These are phyloP conservation scores for Ceratocystis eucalypticola DNA, from an alignment of 2,329 filamentous ascomycete genomes.

Conservation along the genomic window DNA sequence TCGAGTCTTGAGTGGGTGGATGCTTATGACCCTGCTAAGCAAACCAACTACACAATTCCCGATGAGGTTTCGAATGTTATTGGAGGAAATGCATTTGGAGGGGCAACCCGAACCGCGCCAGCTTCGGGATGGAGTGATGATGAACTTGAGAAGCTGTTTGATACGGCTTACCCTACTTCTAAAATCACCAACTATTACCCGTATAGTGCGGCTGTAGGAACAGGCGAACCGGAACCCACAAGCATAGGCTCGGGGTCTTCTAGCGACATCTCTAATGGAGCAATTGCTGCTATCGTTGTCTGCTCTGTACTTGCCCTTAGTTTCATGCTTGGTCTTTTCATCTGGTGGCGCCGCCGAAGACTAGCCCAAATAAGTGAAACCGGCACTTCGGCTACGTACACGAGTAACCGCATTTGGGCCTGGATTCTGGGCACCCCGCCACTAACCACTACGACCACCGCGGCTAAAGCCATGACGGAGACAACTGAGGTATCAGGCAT, in stretches of 20 bases:
- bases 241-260: neutral
- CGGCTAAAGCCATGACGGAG: conserved; percentile 33
- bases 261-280: conserved; percentile 7
- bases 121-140: conserved; percentile 40
- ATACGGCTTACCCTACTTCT: conserved; percentile 38
- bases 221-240: neutral
- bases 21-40: conserved; percentile 51
- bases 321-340: conserved; percentile 34
- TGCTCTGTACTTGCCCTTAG: conserved; percentile 43
- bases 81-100: conserved; percentile 51
- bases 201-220: conserved; percentile 31
- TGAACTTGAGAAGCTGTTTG: conserved; percentile 41
- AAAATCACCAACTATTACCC: conserved; percentile 50
- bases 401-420: conserved; percentile 34
- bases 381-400: conserved; percentile 34
- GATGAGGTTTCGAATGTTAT: conserved; percentile 48
- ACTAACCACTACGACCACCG: conserved; percentile 24
- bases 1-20: conserved; percentile 55
- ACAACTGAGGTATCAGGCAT: conserved; percentile 25
- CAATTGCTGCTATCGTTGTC: conserved; percentile 46
- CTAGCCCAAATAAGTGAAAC: conserved; percentile 29
- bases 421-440: conserved; percentile 35
- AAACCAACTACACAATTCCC: conserved; percentile 56
- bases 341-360: conserved; percentile 38
- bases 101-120: conserved; percentile 56